Percentiles rank a stretch among this genome's conserved stretches.
These are phyloP conservation scores for Rhododendron mucronatum DNA, from an alignment of 148 eudicot species.

Conservation along the genomic window DNA sequence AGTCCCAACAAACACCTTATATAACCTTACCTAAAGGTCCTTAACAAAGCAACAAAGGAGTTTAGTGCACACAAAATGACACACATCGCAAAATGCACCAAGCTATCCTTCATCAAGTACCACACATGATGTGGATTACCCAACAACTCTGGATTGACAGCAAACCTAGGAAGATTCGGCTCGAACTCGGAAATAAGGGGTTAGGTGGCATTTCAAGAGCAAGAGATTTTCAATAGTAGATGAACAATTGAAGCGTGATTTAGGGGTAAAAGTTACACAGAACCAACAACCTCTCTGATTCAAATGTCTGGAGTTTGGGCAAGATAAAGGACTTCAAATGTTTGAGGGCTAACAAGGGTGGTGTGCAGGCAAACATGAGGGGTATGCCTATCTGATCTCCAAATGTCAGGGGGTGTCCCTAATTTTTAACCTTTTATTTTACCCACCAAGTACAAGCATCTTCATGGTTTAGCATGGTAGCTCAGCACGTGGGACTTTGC, in stretches of 20 bases:
- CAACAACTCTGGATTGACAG: not conserved
- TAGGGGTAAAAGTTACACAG: not conserved
- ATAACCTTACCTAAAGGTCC: not conserved
- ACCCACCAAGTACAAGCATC: not conserved
- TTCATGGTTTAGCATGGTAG: no score
- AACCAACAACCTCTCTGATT: not conserved
- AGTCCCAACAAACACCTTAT: not conserved
- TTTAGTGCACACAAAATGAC: not conserved
- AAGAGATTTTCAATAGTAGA: not conserved
- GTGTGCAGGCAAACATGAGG: not conserved
- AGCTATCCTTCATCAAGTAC: not conserved
- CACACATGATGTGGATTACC: not conserved
- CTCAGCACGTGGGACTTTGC: no score
- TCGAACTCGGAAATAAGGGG: not conserved
- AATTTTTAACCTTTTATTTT: no score
- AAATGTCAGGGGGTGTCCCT: not conserved
- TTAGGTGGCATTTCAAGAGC: not conserved
- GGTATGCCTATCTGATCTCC: not conserved
- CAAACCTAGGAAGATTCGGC: not conserved
- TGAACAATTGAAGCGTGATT: not conserved
- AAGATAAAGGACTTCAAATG: not conserved
- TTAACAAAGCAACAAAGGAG: not conserved
- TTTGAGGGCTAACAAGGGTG: not conserved
- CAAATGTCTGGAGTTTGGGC: not conserved
- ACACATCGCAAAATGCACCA: not conserved